Conservation (phyloP, 768 basidiomycete genomes). For the Sistotremastrum suecicum region DNA sequence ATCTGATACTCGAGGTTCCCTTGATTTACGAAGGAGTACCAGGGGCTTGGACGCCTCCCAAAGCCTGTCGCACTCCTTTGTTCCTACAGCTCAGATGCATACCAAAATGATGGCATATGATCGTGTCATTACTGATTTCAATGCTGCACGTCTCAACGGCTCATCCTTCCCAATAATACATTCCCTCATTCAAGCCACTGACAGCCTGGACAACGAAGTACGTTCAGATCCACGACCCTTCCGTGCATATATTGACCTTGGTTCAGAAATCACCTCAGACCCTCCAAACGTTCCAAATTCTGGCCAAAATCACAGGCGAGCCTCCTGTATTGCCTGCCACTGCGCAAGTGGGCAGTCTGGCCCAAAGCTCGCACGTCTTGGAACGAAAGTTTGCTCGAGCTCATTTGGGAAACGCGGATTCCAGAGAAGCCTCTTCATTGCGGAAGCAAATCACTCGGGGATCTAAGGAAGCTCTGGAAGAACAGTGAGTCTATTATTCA, state of each 20-base stretch:
- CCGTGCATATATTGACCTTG: neutral
- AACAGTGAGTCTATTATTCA: constrained; percentile 33
- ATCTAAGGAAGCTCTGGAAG: constrained; percentile 69
- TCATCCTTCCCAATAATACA: constrained; percentile 68
- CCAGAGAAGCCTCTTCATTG: constrained; percentile 50
- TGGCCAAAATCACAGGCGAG: constrained; percentile 64
- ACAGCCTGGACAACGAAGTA: constrained; percentile 45
- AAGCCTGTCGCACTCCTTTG: constrained; percentile 21
- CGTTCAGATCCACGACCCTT: constrained; percentile 11
- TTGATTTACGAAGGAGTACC: constrained; percentile 50
- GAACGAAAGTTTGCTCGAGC: constrained; percentile 73
- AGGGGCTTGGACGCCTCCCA: constrained; percentile 39
- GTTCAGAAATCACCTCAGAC: constrained; percentile 44
- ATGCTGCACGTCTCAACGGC: constrained; percentile 55
- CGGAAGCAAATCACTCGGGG: constrained; percentile 67
- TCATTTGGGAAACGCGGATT: constrained; percentile 50
- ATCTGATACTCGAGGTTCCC: constrained; percentile 37
- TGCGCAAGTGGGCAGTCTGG: constrained; percentile 43
- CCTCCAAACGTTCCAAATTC: constrained; percentile 56
- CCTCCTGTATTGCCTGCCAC: constrained; percentile 62
- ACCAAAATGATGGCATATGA: constrained; percentile 95
- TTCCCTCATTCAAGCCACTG: constrained; percentile 52
- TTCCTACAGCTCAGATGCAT: constrained; percentile 52
- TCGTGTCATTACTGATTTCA: constrained; percentile 64
- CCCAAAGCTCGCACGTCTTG: constrained; percentile 48